Evolutionary conservation across 2,329 filamentous ascomycete species (phyloP), one percentile per base, ranked within the genome.

Genomic region (Fusarium sp.): DNA sequence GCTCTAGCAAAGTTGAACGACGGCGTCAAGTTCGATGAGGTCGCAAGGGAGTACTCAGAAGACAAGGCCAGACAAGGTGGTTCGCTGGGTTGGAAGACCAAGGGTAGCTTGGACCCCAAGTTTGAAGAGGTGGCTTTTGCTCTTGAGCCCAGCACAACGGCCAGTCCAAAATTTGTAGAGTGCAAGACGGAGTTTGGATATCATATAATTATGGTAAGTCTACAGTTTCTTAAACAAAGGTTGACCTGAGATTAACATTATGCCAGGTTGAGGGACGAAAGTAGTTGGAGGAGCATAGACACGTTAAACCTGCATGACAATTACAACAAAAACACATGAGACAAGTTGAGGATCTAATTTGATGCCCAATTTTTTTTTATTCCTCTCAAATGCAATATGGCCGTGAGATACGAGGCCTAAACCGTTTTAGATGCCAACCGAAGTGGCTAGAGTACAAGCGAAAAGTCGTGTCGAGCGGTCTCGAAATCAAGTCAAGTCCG

Each of bases 101-200:
- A 91, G 75, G 92, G 91, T 1, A 88, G 85, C 62, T 81, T 94
- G 62, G 86, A 93, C 72, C 85, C 88, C 13, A 87, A 89, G 41
- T 95, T 95, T 76, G 92, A 93, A 77, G 89, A 90, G 68, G 88
- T 92, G 14, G 93, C 93, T 13, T 94, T 91, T 79, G 88, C 86
- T 31, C 84, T 95, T 39, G 89, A 92, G 74, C 82, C 87, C 3
- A 93, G 91, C 77, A 90, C 90, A 13, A 91, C 89, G 17, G 84
- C 80, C 17, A 90, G 83, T 65, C 91, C 92, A 4, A 91, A 90
- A 77, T 87, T 88, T 77, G 92, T 85, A 3, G 91, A 94, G 83
- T 90, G 86, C 27, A 94, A 93, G 85, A 94, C 93, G 3, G 86
- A 84, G 2, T 91, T 93, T 81, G 93, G 93, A 2, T 94, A 94